Conservation (phyloP, 371 early-diverging fungal species). For the Mucor piriformis region DNA sequence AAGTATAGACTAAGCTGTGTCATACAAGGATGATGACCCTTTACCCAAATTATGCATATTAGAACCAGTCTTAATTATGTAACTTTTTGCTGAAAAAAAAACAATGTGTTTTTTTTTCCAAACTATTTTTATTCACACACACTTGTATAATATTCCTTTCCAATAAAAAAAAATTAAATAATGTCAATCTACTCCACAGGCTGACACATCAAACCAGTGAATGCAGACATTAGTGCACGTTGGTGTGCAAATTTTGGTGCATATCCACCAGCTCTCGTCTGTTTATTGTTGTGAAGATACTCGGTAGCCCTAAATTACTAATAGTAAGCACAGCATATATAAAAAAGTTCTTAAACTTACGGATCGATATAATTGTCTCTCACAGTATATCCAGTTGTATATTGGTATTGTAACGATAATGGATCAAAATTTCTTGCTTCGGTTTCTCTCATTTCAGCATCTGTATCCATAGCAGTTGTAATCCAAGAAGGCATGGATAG, state of each 20-base stretch:
- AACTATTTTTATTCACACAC: background rate
- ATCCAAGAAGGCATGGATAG: conserved; percentile 47
- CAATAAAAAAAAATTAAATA: conserved; percentile 1
- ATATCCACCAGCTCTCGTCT: conserved; percentile 62
- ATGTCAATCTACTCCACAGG: conserved; percentile 19
- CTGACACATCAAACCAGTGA: conserved; percentile 47
- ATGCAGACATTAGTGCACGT: conserved; percentile 60
- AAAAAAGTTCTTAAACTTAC: conserved; percentile 33
- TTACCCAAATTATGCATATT: conserved; percentile 2
- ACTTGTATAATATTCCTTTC: background rate
- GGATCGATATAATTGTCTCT: conserved; percentile 56
- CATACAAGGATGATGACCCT: conserved; percentile 37
- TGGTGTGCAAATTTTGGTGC: conserved; percentile 55
- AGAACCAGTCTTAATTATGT: background rate
- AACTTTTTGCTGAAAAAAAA: background rate
- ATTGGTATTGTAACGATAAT: conserved; percentile 52
- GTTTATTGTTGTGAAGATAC: conserved; percentile 42
- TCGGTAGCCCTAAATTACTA: conserved; percentile 39
- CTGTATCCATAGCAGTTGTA: conserved; percentile 47
- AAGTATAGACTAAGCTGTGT: conserved; percentile 54
- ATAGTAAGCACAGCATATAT: too few species aligned
- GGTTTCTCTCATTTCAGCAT: conserved; percentile 46
- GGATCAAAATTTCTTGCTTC: conserved; percentile 59
- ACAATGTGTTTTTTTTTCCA: background rate
- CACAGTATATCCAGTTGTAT: conserved; percentile 45